Conservation (phyloP, 2,329 filamentous ascomycete genomes). For the Botrytis tulipae region DNA sequence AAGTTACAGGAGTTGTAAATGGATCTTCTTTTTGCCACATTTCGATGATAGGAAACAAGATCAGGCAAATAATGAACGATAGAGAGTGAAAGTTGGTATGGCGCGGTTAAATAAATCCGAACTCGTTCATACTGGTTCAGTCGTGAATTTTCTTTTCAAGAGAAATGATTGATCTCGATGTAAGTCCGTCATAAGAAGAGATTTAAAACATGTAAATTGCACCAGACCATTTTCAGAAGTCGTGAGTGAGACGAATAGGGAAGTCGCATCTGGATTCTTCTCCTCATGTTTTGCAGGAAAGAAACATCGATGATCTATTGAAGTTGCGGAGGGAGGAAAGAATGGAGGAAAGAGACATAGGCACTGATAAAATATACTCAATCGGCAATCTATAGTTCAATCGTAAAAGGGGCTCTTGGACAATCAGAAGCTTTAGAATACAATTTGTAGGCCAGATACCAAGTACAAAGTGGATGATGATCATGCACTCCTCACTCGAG, state of each 20-base stretch:
- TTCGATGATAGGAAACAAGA: background rate
- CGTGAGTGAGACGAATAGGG: background rate
- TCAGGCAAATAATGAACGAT: background rate
- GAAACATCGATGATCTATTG: background rate
- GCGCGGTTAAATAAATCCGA: no score
- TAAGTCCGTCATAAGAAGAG: background rate
- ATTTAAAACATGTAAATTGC: no score
- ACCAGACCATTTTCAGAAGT: background rate
- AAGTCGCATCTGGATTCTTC: background rate
- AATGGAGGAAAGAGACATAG: background rate
- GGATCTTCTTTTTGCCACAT: constrained; percentile 34
- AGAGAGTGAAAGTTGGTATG: background rate
- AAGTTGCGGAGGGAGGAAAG: background rate
- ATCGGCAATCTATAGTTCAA: background rate
- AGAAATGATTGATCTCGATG: background rate
- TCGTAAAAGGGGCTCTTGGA: no score
- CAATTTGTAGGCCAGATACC: background rate
- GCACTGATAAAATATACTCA: background rate
- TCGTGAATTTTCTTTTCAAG: background rate
- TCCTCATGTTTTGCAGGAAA: background rate
- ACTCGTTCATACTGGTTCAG: background rate
- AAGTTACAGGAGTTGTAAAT: constrained; percentile 27
- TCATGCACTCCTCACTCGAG: background rate
- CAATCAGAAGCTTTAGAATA: background rate
- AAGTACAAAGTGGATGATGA: background rate